Evolutionary conservation across 1,139 yeast genomes (phyloP), one percentile per base, ranked within the genome.

Genomic region (Zygosaccharomyces sapae): DNA sequence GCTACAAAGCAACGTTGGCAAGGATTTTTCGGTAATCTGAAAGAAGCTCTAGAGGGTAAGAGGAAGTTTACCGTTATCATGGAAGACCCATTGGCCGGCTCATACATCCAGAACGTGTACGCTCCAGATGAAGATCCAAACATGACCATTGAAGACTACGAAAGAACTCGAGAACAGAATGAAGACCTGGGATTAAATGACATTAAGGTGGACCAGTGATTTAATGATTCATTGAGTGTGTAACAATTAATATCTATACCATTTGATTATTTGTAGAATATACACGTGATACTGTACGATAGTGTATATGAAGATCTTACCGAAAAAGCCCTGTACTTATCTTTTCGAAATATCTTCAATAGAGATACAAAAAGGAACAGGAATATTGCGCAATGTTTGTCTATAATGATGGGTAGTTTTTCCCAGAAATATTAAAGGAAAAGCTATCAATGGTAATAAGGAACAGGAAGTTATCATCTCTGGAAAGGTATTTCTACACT

Each of bases 41-140:
- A 86, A 56, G 79, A 80, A 47, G 98, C 97, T n/a, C 73, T 83
- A 44, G 86, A 77, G 39, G 98, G 97, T 42, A 81, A 86, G 55
- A 74, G 80, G 47, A 83, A 85, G 43, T 90, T 94, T 69, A 90
- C 97, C 2, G 77, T 94, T 36, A 67, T 79, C 33, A 85, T 94
- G 95, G 88, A 81, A 55, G 99, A 92, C 69, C 98, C 99, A 5
- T 71, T 92, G 63, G 96, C 97, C 18, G 83, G 95, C 5, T 88
- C 97, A 0, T 94, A 92, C 63, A 85, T 92, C 55, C 99, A 92
- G 70, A 92, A 92, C 65, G 95, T 90, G 7, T 92, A 89, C 64
- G 99, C 99, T 31, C 99, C 99, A 19, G 99, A 92, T 68, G 79
- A 79, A 38, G 98, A 92, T 71, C 99, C 99, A 56, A 88, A 90